Evolutionary conservation across 1,139 yeast species (phyloP), one percentile per base, ranked within the genome.

Genomic region (Hyphopichia khmerensis): DNA sequence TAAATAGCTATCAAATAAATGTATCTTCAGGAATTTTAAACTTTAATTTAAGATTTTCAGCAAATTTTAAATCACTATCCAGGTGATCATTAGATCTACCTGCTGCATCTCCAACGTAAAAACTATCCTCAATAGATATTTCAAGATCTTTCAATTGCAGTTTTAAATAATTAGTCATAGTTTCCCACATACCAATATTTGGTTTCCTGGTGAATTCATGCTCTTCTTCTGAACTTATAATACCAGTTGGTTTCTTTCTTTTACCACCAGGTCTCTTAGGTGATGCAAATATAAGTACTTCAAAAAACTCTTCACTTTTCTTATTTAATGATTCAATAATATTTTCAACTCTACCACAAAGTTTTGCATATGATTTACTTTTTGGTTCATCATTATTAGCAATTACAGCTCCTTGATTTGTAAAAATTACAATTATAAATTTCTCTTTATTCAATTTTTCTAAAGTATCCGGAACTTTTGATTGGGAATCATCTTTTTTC

Each of bases 101-200:
- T 7, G 97, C 98, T 0, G 98, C 98, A 67, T 93, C 99, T 4
- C 99, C 99, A n/a, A 91, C 91, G 57, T 65, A 93, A 48, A 84
- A 77, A 42, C 87, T 79, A 23, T 65, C 51, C 1, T 63, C 67
- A 35, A 61, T 43, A 45, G 77, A 77, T 2, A 82, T 51, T 41
- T 17, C 46, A 45, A 30, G 32, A 26, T 26, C 44, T 36, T 3
- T 17, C 3, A 10, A 3, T 26, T 35, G 38, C 16, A 5, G 4
- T 26, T 21, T 16, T n/a, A 24, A 32, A 18, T 24, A 75, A n/a
- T 58, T 52, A 11, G 48, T 48, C 30, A 84, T 65, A 36, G 67
- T 72, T 1, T 68, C 60, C 81, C 85, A 83, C 90, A 87, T 84
- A 0, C 96, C 96, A 0, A 58, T 60, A 3, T 65, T 68, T 0